These are phyloP conservation scores for Sphagnum fallax DNA, from an alignment of 228 moss, liverwort and hornwort genomes.

Conservation along the genomic window DNA sequence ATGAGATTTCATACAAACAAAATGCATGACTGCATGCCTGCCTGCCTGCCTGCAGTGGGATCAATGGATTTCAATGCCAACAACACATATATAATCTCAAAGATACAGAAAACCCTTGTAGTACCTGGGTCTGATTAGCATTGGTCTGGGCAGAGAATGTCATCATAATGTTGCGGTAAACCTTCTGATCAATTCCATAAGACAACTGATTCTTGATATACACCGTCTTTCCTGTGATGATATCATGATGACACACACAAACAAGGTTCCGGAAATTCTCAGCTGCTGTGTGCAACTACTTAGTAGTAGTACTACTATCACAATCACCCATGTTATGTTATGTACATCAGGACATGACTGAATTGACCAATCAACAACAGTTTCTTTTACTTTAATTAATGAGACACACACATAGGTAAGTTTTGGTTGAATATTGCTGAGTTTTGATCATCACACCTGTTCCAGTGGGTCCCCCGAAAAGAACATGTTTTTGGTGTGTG, in stretches of 20 bases:
- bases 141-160: slow-evolving; percentile 71
- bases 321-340: too few relatives aligned
- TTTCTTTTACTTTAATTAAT: too few relatives aligned
- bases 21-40: too few relatives aligned
- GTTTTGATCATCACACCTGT: slow-evolving; percentile 26
- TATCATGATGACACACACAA: background rate
- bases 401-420: background rate
- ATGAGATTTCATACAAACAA: too few relatives aligned
- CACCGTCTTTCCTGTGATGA: slow-evolving; percentile 47
- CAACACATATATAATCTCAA: too few relatives aligned
- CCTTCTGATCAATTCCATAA: slow-evolving; percentile 42
- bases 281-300: background rate
- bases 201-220: slow-evolving; percentile 62
- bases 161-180: slow-evolving; percentile 60
- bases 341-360: too few relatives aligned
- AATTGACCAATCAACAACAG: too few relatives aligned
- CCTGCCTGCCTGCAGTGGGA: too few relatives aligned
- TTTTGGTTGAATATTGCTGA: too few relatives aligned
- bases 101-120: too few relatives aligned
- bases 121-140: slow-evolving; percentile 65
- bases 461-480: slow-evolving; percentile 66
- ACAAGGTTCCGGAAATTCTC: background rate
- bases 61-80: too few relatives aligned
- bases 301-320: too few relatives aligned
- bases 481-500: slow-evolving; percentile 57